Conservation (phyloP, 75 land plant genomes). For the Pinus albicaulis region DNA sequence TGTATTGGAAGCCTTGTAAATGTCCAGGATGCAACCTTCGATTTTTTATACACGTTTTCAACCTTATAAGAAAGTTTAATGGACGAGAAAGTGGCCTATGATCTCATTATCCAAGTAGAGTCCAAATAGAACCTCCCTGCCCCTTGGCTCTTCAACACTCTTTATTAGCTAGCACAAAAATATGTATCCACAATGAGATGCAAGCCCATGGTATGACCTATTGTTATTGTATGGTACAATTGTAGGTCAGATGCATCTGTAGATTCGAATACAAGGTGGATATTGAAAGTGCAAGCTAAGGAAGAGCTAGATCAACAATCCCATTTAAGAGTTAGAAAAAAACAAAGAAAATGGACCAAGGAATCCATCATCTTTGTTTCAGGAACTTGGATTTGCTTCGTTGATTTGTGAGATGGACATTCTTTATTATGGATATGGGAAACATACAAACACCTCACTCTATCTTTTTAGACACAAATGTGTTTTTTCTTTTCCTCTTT, state of each 20-base stretch:
- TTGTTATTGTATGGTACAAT: not conserved
- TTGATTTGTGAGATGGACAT: not conserved
- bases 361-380: not conserved
- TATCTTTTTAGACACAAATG: too few relatives aligned
- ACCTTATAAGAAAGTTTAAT: not conserved
- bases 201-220: not conserved
- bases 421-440: not conserved
- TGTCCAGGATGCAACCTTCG: not conserved
- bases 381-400: not conserved
- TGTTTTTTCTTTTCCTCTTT: not conserved
- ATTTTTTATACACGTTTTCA: not conserved
- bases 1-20: not conserved
- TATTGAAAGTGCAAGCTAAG: not conserved
- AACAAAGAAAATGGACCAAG: not conserved
- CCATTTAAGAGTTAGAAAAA: too few relatives aligned
- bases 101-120: not conserved
- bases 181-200: not conserved
- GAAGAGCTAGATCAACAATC: not conserved
- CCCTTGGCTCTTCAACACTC: not conserved
- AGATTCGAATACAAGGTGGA: slow-evolving; percentile 1
- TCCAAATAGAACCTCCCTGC: not conserved
- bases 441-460: not conserved
- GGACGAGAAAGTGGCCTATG: not conserved
- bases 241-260: not conserved
- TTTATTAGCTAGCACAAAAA: not conserved